A percentile compares a stretch with the other conserved stretches of the same genome.
Conservation (phyloP, 345 rosid species). For the Bruguiera sexangula region DNA sequence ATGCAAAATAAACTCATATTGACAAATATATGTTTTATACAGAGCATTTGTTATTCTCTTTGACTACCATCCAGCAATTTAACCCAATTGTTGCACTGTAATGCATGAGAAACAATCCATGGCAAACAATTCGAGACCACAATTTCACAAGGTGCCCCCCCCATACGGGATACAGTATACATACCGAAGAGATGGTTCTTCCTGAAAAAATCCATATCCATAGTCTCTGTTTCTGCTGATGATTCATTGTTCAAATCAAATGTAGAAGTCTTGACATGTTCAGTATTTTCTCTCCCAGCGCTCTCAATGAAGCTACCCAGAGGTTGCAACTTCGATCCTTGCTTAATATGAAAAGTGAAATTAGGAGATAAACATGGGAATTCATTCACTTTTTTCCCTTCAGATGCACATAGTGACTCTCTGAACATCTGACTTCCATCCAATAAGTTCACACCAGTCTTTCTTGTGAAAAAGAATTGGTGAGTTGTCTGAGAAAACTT, state of each 20-base stretch:
- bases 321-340: slow-evolving; percentile 50
- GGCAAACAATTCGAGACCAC: background rate
- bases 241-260: slow-evolving; percentile 45
- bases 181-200: slow-evolving; percentile 46
- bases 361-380: slow-evolving; percentile 47
- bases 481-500: slow-evolving; percentile 34
- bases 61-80: background rate
- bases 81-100: background rate
- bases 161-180: background rate
- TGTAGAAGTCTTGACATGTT: slow-evolving; percentile 25
- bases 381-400: slow-evolving; percentile 41
- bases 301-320: slow-evolving; percentile 54
- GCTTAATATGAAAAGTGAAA: slow-evolving; percentile 34
- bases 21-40: background rate
- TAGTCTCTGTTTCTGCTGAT: slow-evolving; percentile 62
- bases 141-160: background rate
- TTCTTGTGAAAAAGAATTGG: slow-evolving; percentile 37
- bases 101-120: background rate
- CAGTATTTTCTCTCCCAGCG: slow-evolving; percentile 34
- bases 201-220: slow-evolving; percentile 59
- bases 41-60: background rate
- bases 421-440: slow-evolving; percentile 37
- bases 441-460: slow-evolving; percentile 35
- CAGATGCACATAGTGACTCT: slow-evolving; percentile 38
- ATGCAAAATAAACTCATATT: background rate